Percentiles rank a stretch among this genome's conserved stretches.
Evolutionary conservation across 2,329 filamentous ascomycete genomes (phyloP).

Genomic region (Neocatenulostroma microsporum): DNA sequence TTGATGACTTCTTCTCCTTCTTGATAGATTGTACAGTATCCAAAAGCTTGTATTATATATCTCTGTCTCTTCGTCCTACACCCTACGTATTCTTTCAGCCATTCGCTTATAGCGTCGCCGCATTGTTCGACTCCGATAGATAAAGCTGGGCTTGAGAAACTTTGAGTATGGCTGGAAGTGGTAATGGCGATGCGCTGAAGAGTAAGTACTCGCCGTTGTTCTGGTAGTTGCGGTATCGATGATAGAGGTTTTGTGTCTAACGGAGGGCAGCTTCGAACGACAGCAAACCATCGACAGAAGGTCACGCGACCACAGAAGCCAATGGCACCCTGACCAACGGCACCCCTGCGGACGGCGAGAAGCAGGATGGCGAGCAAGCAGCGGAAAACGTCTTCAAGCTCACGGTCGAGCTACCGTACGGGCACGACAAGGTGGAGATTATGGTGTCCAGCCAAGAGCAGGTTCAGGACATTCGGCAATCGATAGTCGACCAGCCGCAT

Average conservation of each 20-base stretch:
- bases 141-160: background rate
- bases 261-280: slow-evolving; percentile 1
- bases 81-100: too few relatives aligned
- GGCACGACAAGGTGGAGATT: slow-evolving; percentile 70
- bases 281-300: slow-evolving; percentile 5
- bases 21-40: too few relatives aligned
- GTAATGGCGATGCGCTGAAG: slow-evolving; percentile 8
- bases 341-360: slow-evolving; percentile 15
- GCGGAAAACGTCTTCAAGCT: slow-evolving; percentile 54
- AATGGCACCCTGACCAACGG: slow-evolving; percentile 9
- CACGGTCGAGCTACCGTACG: slow-evolving; percentile 73
- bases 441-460: slow-evolving; percentile 86
- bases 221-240: background rate
- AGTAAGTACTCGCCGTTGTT: slow-evolving; percentile 4
- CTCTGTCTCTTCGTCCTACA: too few relatives aligned
- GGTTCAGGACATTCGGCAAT: slow-evolving; percentile 93
- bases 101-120: too few relatives aligned
- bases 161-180: slow-evolving; percentile 8
- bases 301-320: slow-evolving; percentile 11
- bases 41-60: too few relatives aligned
- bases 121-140: too few relatives aligned
- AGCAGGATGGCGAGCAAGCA: slow-evolving; percentile 12
- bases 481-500: slow-evolving; percentile 83
- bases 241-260: background rate
- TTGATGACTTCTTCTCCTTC: too few relatives aligned